phyloP scores from a whole-genome alignment of 441 rosid species.

The Mallotus repandus region DNA sequence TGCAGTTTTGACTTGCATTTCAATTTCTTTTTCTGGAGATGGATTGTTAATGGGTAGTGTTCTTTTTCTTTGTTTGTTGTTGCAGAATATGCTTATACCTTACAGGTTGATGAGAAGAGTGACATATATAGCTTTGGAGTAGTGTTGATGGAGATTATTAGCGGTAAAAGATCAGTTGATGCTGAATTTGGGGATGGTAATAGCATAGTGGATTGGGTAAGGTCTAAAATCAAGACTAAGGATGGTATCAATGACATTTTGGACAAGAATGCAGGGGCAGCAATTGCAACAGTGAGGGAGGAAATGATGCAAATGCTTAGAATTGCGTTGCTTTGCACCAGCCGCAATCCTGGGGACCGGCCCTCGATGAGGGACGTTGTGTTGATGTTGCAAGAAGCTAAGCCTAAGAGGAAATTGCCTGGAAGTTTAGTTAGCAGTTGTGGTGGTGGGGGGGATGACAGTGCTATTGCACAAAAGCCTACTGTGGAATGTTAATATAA shows the following conservation, averaged over 20 bases:
- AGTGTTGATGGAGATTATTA: conserved; percentile 73
- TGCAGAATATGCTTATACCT: conserved; percentile 87
- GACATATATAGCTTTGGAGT: conserved; percentile 95
- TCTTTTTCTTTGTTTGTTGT: neutral
- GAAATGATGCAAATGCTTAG: conserved; percentile 87
- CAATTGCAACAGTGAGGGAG: conserved; percentile 61
- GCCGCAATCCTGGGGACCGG: conserved; percentile 73
- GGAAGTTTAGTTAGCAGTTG: conserved; percentile 28
- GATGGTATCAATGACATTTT: conserved; percentile 55
- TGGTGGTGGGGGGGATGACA: conserved; percentile 31
- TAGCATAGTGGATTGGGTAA: conserved; percentile 92
- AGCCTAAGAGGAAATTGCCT: conserved; percentile 69
- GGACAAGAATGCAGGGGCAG: conserved; percentile 70
- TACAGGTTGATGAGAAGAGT: conserved; percentile 93
- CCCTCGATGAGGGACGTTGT: conserved; percentile 97
- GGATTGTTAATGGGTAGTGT: neutral
- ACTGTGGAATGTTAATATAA: conserved; percentile 56
- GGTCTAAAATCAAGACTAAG: conserved; percentile 65
- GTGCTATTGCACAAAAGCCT: conserved; percentile 43
- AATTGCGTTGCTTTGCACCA: conserved; percentile 81
- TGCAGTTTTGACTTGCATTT: conserved; percentile 26
- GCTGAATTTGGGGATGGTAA: conserved; percentile 93
- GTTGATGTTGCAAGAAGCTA: conserved; percentile 83
- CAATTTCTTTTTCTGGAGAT: neutral
- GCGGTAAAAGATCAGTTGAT: conserved; percentile 78